phyloP scores from a whole-genome alignment of 2,329 filamentous ascomycete species.

The Fusarium sp. region DNA sequence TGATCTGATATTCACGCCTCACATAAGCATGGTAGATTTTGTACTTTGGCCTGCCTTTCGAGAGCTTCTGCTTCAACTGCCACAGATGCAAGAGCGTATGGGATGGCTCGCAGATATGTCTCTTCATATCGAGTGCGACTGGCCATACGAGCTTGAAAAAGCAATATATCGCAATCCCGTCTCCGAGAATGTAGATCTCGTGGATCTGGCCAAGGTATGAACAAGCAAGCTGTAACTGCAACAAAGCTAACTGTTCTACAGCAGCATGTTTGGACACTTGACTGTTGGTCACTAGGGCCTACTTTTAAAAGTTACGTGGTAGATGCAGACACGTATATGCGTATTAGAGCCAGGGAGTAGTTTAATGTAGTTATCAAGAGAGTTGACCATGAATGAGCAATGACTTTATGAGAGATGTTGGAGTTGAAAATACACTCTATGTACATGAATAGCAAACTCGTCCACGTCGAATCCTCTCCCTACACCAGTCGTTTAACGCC shows the following conservation, averaged over 20 bases:
- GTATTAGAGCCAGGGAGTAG: neutral
- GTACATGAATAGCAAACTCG: no score
- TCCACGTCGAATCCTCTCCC: constrained; percentile 5
- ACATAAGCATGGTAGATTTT: constrained; percentile 22
- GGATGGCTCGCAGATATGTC: constrained; percentile 15
- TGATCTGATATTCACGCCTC: constrained; percentile 7
- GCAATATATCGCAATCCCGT: neutral
- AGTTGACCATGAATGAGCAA: no score
- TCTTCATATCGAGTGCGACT: constrained; percentile 2
- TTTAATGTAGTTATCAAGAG: neutral
- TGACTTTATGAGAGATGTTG: no score
- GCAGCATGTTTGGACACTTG: constrained; percentile 18
- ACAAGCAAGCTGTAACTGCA: fast-evolving
- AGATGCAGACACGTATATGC: neutral
- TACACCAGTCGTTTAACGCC: constrained; percentile 1
- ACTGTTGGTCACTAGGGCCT: constrained; percentile 17
- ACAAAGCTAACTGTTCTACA: neutral
- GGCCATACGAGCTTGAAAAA: constrained; percentile 12
- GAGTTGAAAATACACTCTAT: no score
- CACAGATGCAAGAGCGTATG: constrained; percentile 23
- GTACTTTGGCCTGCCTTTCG: constrained; percentile 16
- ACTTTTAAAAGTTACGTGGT: constrained; percentile 2
- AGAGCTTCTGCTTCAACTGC: constrained; percentile 15
- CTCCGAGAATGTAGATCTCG: neutral
- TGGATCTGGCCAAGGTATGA: constrained; percentile 12